Percentiles rank a stretch among this genome's conserved stretches.
These are phyloP conservation scores for Cyberlindnera amylophila DNA, from an alignment of 805 yeast genomes.

Conservation along the genomic window DNA sequence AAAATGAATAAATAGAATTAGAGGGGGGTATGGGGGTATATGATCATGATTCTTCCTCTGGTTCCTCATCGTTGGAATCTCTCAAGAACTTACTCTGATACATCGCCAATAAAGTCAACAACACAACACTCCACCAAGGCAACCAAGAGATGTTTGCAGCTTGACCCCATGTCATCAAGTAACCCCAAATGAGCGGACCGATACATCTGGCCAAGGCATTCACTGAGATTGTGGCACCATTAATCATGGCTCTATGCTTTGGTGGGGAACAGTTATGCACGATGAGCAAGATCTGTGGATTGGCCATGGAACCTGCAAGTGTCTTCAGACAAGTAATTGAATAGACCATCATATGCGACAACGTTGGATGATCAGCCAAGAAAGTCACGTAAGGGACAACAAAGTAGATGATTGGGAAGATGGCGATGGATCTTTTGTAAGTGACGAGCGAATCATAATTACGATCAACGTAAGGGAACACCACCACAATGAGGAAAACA, in stretches of 20 bases:
- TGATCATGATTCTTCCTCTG: conserved; percentile 2
- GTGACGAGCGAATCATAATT: conserved; percentile 41
- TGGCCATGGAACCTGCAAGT: conserved; percentile 42
- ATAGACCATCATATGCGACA: conserved; percentile 17
- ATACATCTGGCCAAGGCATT: conserved; percentile 52
- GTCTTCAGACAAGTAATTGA: conserved; percentile 33
- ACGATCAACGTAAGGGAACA: conserved; percentile 51
- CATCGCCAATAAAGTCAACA: conserved; percentile 27
- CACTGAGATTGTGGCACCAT: conserved; percentile 52
- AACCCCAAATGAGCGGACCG: conserved; percentile 59
- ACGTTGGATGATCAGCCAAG: conserved; percentile 28
- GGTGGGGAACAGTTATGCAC: conserved; percentile 53
- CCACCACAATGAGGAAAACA: conserved; percentile 42
- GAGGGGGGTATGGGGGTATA: neutral
- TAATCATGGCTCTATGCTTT: conserved; percentile 53
- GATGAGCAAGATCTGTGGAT: conserved; percentile 50
- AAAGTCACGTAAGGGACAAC: conserved; percentile 46
- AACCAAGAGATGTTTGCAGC: conserved; percentile 29
- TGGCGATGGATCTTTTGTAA: conserved; percentile 36
- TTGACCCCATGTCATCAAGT: conserved; percentile 36
- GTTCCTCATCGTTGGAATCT: conserved; percentile 28
- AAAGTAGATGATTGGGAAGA: conserved; percentile 44
- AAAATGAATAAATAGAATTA: too few species aligned
- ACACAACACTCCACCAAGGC: conserved; percentile 32
- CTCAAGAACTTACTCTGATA: conserved; percentile 28